phyloP scores from a whole-genome alignment of 768 basidiomycete genomes.

The Phlegmacium glaucopus region DNA sequence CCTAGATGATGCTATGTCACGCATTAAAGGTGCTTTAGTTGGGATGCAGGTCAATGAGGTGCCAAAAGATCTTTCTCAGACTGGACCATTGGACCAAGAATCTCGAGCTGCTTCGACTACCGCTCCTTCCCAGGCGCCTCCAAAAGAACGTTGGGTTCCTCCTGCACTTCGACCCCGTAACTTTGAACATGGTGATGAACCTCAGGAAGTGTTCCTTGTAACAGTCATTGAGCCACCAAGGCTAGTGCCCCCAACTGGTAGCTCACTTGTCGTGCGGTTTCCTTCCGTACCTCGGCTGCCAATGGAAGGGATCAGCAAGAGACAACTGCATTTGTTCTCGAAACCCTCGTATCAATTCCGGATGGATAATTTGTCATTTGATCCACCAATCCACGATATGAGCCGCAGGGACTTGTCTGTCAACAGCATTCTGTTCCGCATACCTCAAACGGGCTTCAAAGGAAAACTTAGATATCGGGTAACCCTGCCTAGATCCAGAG shows the following conservation, averaged over 20 bases:
- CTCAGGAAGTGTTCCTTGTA: slow-evolving; percentile 40
- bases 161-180: slow-evolving; percentile 45
- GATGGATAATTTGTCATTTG: slow-evolving; percentile 68
- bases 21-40: slow-evolving; percentile 78
- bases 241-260: slow-evolving; percentile 39
- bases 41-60: slow-evolving; percentile 54
- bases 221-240: slow-evolving; percentile 47
- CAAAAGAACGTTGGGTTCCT: slow-evolving; percentile 54
- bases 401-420: slow-evolving; percentile 55
- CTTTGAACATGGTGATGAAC: slow-evolving; percentile 31
- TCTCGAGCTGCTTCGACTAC: slow-evolving; percentile 17
- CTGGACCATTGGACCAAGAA: slow-evolving; percentile 21
- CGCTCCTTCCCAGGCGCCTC: slow-evolving; percentile 13
- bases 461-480: slow-evolving; percentile 40
- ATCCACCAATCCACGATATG: slow-evolving; percentile 69
- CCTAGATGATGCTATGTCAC: slow-evolving; percentile 78
- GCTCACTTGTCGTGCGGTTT: slow-evolving; percentile 40
- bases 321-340: slow-evolving; percentile 44
- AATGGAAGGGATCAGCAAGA: slow-evolving; percentile 42
- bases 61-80: slow-evolving; percentile 24
- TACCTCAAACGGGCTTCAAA: slow-evolving; percentile 32
- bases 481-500: slow-evolving; percentile 34
- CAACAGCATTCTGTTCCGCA: slow-evolving; percentile 63
- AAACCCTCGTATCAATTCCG: slow-evolving; percentile 38
- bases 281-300: slow-evolving; percentile 37